phyloP scores from a whole-genome alignment of 1,284 basidiomycete species.

The Paramarasmius palmivorus region DNA sequence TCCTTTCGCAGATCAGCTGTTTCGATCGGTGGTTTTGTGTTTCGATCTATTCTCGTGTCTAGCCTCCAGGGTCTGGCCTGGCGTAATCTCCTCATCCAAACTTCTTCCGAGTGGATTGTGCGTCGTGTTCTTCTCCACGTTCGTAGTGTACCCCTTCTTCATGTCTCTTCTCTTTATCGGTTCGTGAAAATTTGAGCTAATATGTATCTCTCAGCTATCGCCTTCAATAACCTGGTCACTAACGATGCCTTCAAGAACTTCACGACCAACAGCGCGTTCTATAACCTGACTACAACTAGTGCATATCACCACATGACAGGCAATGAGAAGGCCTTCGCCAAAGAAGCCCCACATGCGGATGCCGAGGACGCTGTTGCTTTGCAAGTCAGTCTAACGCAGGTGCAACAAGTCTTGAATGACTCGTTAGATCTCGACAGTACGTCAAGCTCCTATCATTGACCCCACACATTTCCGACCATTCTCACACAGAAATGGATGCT shows the following conservation, averaged over 20 bases:
- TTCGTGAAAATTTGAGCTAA: neutral
- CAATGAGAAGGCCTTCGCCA: constrained; percentile 10
- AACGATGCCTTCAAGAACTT: constrained; percentile 8
- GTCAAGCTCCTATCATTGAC: neutral
- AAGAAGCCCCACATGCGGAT: constrained; percentile 7
- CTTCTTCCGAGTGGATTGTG: neutral
- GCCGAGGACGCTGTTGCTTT: constrained; percentile 40
- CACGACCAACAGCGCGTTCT: no score
- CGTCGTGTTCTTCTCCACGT: neutral
- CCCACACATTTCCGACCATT: neutral
- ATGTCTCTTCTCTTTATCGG: constrained; percentile 25
- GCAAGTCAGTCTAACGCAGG: constrained; percentile 49
- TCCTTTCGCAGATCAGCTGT: no score
- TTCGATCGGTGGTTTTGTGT: no score
- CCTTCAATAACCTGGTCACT: constrained; percentile 22
- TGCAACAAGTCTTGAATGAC: constrained; percentile 52
- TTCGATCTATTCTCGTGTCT: no score
- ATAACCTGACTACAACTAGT: no score
- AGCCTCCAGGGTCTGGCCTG: no score
- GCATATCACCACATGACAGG: no score
- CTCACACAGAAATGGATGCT: constrained; percentile 30
- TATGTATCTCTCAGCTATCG: constrained; percentile 15
- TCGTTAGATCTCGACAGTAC: constrained; percentile 41
- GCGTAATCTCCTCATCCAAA: no score
- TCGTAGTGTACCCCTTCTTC: constrained; percentile 1